Conservation (phyloP, 805 yeast species). For the Kuraishia borneana region DNA sequence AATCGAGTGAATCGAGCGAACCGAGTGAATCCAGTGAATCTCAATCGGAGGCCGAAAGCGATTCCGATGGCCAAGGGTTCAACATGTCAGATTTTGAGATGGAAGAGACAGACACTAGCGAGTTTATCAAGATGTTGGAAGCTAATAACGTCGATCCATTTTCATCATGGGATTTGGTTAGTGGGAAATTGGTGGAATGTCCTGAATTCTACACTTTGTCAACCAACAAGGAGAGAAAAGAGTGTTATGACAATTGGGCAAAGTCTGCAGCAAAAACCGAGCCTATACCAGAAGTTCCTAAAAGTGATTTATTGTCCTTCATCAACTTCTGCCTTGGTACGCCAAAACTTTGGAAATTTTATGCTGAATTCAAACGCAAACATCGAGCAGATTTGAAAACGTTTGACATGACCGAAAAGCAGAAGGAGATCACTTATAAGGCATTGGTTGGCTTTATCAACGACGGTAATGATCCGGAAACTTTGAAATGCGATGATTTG, state of each 20-base stretch:
- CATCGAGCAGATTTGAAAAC: slow-evolving; percentile 6
- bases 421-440: slow-evolving; percentile 8
- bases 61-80: not conserved
- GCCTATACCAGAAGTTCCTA: not conserved
- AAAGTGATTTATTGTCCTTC: not conserved
- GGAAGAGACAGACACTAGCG: not conserved
- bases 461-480: not conserved
- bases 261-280: not conserved
- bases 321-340: slow-evolving; percentile 4
- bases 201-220: slow-evolving; percentile 14
- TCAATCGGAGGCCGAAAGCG: not conserved
- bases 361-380: slow-evolving; percentile 16
- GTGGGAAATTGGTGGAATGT: slow-evolving; percentile 8
- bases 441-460: slow-evolving; percentile 4
- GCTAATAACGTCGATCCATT: slow-evolving; percentile 8
- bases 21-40: not conserved
- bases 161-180: slow-evolving; percentile 13
- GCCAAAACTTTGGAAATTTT: slow-evolving; percentile 9
- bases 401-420: slow-evolving; percentile 6
- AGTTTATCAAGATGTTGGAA: slow-evolving; percentile 7
- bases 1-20: slow-evolving; percentile 12
- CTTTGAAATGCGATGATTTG: not conserved
- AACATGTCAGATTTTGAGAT: not conserved
- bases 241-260: slow-evolving; percentile 2
- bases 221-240: slow-evolving; percentile 5